Evolutionary conservation across 768 basidiomycete species (phyloP), one percentile per base, ranked within the genome.

Genomic region (Daedaleopsis sinensis): DNA sequence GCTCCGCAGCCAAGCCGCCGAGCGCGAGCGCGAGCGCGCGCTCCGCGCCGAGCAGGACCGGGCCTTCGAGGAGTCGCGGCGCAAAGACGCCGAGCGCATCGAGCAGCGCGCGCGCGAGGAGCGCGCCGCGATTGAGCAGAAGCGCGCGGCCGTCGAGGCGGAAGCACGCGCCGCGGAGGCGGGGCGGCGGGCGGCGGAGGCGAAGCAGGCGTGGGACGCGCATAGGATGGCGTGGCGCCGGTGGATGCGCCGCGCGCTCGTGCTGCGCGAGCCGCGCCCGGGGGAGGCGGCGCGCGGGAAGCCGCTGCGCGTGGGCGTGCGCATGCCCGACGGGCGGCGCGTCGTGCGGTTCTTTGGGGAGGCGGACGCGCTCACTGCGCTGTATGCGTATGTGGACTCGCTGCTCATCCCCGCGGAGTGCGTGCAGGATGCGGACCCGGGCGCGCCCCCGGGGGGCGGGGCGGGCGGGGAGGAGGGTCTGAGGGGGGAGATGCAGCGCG

Each of bases 41-140:
- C 69, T 94, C 19, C 82, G 94, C 13, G 89, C 87, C 27, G 89
- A 91, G 67, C 94, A 95, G 67, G 95, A 96, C 67, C 80, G 83
- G 10, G 91, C 92, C 1, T 93, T 93, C 72, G 76, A 77, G 42
- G 85, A 88, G 55, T 80, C 87, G 0, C 87, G 84, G 1, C 70
- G 78, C 39, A 75, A 83, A 6, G 96, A 97, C 71, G 77, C 81
- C 24, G 91, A 89, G 70, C 80, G 88, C 50, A 86, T 93, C 35
- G 77, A 84, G 57, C 79, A 77, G 7, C 78, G 79, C 47, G 80
- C 89, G 48, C 78, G 70, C 13, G 84, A 82, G 67, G 82, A 80
- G 63, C 79, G 78, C 55, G 77, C 74, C 52, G 72, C 67, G 65
- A 80, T 78, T 58, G 81, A 79, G 54, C 71, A 67, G 59, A 63